Base-by-base conservation (phyloP, 257 asterid genomes). In the Thymus quinquecostatus region DNA sequence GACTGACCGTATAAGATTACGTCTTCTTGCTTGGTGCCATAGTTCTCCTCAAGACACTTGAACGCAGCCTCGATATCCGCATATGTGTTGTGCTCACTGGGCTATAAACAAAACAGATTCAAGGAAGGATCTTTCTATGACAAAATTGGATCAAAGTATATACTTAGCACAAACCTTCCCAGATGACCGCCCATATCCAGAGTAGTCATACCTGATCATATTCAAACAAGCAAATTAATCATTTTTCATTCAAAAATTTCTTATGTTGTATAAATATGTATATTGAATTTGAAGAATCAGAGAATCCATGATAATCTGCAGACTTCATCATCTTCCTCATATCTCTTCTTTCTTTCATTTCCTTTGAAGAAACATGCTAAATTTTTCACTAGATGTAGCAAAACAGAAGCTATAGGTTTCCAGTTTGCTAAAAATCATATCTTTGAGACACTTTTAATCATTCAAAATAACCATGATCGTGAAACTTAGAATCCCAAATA, bases 141-240 rank as follows among this genome's bases (percentile, higher is more conserved):
- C 47, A 50, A 40, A 8, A 27, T 60, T 7, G 53, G 13, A 65
- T 50, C 64, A 33, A 66, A n/a, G 8, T 2, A 44, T 7, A 10
- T 43, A 68, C 41, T 60, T 38, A 5, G 67, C 58, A 60, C 78
- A 10, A 30, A 92, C 98, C 97, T 90, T 92, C 68, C 97, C 97
- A n/a, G 97, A 79, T 60, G 98, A 92, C 75, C 82, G 98, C 33
- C 98, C 98, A 69, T 92, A 92, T 21, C 98, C 98, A 64, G 98
- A 90, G 79, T 92, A 92, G 74, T 92, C 98, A 28, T 90, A 92
- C 82, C 98, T 92, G 85, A 82, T 82, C 74, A 75, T 64, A 71
- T 69, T 62, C 29, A 60, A 33, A 75, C 67, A 70, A 38, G 41
- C 49, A 44, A 34, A 40, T 68, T 6, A 54, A 38, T 45, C 73